These are phyloP conservation scores for Cairneyella variabilis DNA, from an alignment of 495 filamentous ascomycete species.

Conservation along the genomic window DNA sequence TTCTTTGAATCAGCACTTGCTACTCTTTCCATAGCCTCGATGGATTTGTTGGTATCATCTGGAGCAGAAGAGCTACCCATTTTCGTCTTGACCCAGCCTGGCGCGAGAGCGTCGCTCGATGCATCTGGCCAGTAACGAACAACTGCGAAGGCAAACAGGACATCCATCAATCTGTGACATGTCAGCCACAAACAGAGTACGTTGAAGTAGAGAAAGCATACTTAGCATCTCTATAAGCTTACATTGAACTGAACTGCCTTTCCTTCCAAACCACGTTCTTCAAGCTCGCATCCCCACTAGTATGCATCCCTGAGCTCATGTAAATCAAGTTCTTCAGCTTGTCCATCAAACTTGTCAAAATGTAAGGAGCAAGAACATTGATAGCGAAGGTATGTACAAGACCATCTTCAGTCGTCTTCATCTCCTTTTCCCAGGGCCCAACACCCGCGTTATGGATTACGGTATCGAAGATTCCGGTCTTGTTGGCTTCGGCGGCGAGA, in stretches of 20 bases:
- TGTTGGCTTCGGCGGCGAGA: slow-evolving; percentile 47
- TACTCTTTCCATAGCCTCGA: slow-evolving; percentile 42
- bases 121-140: slow-evolving; percentile 45
- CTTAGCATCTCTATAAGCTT: slow-evolving; percentile 19
- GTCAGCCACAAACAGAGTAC: slow-evolving; percentile 44
- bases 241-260: slow-evolving; percentile 14
- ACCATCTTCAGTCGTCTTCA: slow-evolving; percentile 31
- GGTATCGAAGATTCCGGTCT: slow-evolving; percentile 45
- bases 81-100: slow-evolving; percentile 62
- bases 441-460: slow-evolving; percentile 59
- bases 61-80: slow-evolving; percentile 52
- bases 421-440: slow-evolving; percentile 31
- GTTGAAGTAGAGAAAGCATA: slow-evolving; percentile 12
- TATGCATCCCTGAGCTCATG: slow-evolving; percentile 48
- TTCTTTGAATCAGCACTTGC: slow-evolving; percentile 32
- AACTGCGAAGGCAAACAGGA: slow-evolving; percentile 52
- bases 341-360: slow-evolving; percentile 50
- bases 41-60: slow-evolving; percentile 41
- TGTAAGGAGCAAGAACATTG: slow-evolving; percentile 55
- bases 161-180: slow-evolving; percentile 53
- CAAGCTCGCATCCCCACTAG: slow-evolving; percentile 40
- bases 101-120: slow-evolving; percentile 49
- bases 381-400: slow-evolving; percentile 50
- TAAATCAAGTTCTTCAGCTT: slow-evolving; percentile 48
- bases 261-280: slow-evolving; percentile 32